phyloP scores from a whole-genome alignment of 2,329 filamentous ascomycete genomes.

The Aspergillus japonicus region DNA sequence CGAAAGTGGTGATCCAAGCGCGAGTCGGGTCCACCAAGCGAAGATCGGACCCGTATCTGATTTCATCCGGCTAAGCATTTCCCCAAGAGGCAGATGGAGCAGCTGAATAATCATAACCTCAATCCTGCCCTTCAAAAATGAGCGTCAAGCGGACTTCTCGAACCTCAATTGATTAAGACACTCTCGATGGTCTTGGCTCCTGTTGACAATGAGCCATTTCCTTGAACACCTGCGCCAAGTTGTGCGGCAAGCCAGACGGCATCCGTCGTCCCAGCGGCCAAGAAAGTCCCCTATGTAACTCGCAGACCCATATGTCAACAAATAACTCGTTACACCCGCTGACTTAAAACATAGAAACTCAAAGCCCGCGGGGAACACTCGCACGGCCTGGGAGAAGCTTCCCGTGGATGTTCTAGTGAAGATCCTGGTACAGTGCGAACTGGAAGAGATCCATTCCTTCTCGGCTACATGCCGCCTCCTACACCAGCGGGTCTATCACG shows the following conservation, averaged over 20 bases:
- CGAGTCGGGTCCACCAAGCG: neutral
- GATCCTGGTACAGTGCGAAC: conserved; percentile 20
- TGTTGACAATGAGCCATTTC: neutral
- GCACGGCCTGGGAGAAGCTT: conserved; percentile 21
- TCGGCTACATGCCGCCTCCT: conserved; percentile 23
- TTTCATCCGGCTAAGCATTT: neutral
- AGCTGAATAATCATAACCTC: conserved; percentile 5
- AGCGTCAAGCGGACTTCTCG: neutral
- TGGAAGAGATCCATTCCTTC: conserved; percentile 23
- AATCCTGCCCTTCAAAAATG: neutral
- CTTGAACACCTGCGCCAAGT: neutral
- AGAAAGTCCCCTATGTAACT: conserved; percentile 1
- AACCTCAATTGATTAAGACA: neutral
- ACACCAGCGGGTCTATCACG: conserved; percentile 17
- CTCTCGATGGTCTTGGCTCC: neutral
- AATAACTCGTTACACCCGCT: neutral
- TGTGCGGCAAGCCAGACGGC: neutral
- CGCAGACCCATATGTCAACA: neutral
- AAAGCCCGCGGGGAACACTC: neutral
- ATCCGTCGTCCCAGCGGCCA: neutral
- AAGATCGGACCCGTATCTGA: neutral
- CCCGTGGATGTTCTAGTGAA: conserved; percentile 20
- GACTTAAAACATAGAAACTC: neutral
- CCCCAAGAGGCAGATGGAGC: neutral
- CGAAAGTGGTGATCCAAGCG: neutral